A percentile compares a stretch with the other conserved stretches of the same genome.
Evolutionary conservation across 805 yeast genomes (phyloP).

Genomic region (Lipomyces yamadae): DNA sequence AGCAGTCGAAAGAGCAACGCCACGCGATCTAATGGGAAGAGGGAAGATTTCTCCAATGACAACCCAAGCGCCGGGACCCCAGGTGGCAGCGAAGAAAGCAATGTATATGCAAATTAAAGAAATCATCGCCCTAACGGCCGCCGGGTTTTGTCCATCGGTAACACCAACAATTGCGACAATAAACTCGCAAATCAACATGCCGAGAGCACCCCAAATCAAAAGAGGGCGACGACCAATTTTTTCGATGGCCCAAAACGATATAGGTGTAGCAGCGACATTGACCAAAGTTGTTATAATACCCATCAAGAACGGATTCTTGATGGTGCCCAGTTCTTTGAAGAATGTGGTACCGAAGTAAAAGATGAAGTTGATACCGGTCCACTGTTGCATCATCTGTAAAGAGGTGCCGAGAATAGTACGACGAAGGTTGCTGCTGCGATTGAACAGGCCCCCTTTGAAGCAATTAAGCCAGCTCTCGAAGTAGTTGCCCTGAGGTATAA

Average conservation of each 20-base stretch:
- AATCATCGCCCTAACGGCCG: slow-evolving; percentile 57
- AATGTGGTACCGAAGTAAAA: slow-evolving; percentile 87
- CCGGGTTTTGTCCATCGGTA: slow-evolving; percentile 48
- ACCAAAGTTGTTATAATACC: slow-evolving; percentile 82
- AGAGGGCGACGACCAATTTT: slow-evolving; percentile 76
- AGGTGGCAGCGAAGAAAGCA: slow-evolving; percentile 58
- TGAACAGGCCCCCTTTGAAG: slow-evolving; percentile 21
- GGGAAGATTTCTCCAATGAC: slow-evolving; percentile 66
- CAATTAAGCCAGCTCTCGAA: slow-evolving; percentile 19
- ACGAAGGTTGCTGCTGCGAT: slow-evolving; percentile 33
- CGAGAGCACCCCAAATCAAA: slow-evolving; percentile 70
- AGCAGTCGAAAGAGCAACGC: slow-evolving; percentile 71
- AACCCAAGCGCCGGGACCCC: slow-evolving; percentile 74
- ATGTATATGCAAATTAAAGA: slow-evolving; percentile 59
- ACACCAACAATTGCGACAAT: slow-evolving; percentile 70
- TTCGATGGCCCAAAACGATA: slow-evolving; percentile 80
- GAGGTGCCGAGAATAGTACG: slow-evolving; percentile 65
- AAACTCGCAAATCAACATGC: slow-evolving; percentile 69
- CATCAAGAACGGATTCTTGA: slow-evolving; percentile 66
- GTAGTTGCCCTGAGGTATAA: slow-evolving; percentile 19
- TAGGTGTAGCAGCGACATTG: slow-evolving; percentile 77
- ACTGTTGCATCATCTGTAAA: slow-evolving; percentile 81
- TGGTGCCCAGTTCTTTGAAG: slow-evolving; percentile 55
- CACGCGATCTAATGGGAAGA: slow-evolving; percentile 72
- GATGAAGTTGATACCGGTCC: slow-evolving; percentile 86